Evolutionary conservation across 495 filamentous ascomycete species (phyloP), one percentile per base, ranked within the genome.

Genomic region (Cercophora scortea): DNA sequence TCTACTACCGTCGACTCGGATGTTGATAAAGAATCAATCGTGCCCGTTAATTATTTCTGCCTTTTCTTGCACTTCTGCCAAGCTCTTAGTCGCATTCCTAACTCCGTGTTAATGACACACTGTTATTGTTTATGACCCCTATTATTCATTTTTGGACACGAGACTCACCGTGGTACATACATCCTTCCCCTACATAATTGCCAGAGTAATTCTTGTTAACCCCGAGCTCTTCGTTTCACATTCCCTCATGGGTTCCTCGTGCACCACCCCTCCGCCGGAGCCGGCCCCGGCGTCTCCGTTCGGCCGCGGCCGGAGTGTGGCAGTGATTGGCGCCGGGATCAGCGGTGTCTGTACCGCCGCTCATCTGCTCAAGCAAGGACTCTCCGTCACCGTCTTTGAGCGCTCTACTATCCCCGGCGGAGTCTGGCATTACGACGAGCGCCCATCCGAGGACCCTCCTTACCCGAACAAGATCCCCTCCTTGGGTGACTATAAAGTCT

Each of bases 241-340:
- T 45, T 17, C 12, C 17, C 16, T 45, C 42, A 25, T 25, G 25
- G 25, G 25, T 5, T 25, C 25, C 25, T 25, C 25, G 25, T 25
- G 25, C 25, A 25, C 8, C 9, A 45, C 16, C 11, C 42, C 17
- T 25, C 42, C 16, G 19, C 42, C 8, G 10, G 17, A 6, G 42
- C 18, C 17, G 18, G n/a, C 8, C 16, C 9, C 18, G 32, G 36
- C 39, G 9, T 25, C 18, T 15, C 45, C 25, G 15, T 65, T 65
- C 18, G 60, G 54, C 9, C 42, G 49, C 6, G 50, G 47, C 46
- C 46, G 18, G 34, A 58, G 49, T 10, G 79, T 86, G 1, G 86
- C 83, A 10, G 76, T 89, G 13, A 83, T 89, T 51, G 86, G 86
- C 3, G 84, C 83, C 32, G 84, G 86, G 8, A 81, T 88, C 40